Evolutionary conservation across 208 protist species (phyloP).

Genomic region (Herpetomonas samuelpessoai): DNA sequence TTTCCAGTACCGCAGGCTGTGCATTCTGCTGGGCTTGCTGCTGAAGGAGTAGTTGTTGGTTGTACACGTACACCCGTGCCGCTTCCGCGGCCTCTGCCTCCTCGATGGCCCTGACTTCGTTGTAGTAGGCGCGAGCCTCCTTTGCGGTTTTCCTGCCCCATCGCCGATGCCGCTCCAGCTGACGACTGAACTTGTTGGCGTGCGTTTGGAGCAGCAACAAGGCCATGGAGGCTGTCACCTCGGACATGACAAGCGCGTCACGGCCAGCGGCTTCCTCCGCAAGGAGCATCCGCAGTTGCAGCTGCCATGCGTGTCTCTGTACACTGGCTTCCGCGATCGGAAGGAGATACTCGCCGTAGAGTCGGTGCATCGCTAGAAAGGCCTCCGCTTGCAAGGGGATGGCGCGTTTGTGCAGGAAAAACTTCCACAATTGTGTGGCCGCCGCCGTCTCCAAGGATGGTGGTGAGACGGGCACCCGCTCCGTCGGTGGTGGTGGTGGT

Average conservation of each 20-base stretch:
- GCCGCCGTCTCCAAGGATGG: no score
- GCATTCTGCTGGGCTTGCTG: no score
- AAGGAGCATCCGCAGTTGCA: not conserved
- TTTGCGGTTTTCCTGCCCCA: not conserved
- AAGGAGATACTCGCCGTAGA: slow-evolving; percentile 14
- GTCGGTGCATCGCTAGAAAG: slow-evolving; percentile 14
- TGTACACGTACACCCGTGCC: no score
- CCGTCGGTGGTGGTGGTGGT: not conserved
- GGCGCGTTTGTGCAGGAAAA: slow-evolving; percentile 22
- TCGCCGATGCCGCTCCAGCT: not conserved
- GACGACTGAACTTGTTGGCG: slow-evolving; percentile 8
- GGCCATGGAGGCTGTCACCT: slow-evolving; percentile 5
- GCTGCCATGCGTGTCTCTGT: not conserved
- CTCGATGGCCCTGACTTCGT: no score
- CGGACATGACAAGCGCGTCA: not conserved
- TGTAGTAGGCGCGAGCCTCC: not conserved
- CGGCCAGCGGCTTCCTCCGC: not conserved
- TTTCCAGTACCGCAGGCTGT: no score
- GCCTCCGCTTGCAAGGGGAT: slow-evolving; percentile 16
- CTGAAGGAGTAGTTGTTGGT: no score
- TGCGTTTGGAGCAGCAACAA: slow-evolving; percentile 19
- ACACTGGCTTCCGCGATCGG: slow-evolving; percentile 12
- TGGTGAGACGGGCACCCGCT: not conserved
- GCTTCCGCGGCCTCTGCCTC: no score
- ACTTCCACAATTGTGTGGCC: slow-evolving; percentile 15